Base-by-base conservation (phyloP, 305 asterid species). In the Fraxinus angustifolia region DNA sequence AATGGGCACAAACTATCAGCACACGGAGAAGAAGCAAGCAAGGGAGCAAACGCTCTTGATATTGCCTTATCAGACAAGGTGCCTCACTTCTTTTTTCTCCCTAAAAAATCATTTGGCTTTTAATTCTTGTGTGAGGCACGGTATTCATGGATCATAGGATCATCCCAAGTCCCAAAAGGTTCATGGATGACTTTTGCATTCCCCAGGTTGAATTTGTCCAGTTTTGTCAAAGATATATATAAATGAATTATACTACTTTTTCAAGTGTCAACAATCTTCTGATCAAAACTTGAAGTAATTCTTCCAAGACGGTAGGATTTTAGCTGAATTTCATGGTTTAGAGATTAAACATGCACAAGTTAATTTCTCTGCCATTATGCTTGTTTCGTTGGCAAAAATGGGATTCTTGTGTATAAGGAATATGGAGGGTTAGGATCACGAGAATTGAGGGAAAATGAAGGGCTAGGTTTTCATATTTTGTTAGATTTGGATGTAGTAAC, bases 11-110 rank as follows among this genome's bases (percentile, higher is more conserved):
- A 79, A 78, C 74, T 77, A 42, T 50, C 74, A 56, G 83, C 78
- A 75, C 74, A 78, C 67, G 94, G 86, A 86, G 90, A 90, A 65
- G 86, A 83, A 82, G 81, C 88, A 36, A 86, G 81, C 83, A 86
- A 86, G 85, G 85, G 88, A 74, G 85, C 30, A 60, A 77, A 72
- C 84, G 73, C 88, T 65, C 76, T 83, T 77, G 92, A 89, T 83
- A 71, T 53, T 60, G 77, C 86, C 71, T 68, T 83, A 23, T 62
- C 87, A 50, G 89, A 91, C 60, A 93, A 94, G 97, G 98, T 94
- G 76, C 86, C 4, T 33, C 35, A 33, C 17, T 67, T 14, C 70
- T 19, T 28, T 67, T 67, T 28, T 28, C 17, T 68, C 38, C 10
- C 38, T 26, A 12, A 68, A 68, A 28, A 26, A 68, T 31, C 17